Evolutionary conservation across 164 flowering plant genomes (phyloP), one percentile per base, ranked within the genome.

Genomic region (Tinospora cordifolia): DNA sequence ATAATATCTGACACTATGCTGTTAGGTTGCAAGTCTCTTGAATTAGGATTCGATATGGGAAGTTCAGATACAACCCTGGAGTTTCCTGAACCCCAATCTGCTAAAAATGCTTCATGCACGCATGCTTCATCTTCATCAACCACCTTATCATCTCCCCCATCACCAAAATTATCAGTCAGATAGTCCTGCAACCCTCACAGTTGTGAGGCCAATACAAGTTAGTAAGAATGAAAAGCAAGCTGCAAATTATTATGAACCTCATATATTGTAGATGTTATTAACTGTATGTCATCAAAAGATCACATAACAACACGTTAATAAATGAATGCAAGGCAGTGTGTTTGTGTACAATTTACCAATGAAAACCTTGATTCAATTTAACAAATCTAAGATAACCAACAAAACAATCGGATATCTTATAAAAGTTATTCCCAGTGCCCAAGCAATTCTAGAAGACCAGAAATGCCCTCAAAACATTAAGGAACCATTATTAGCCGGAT

Each of bases 31-130:
- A 69, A 74, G 41, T 68, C 41, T 59, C 73, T 72, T 27, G 65
- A 72, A 70, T 68, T 34, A 58, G 54, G 24, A 59, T 69, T 62
- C 17, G 79, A 69, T 65, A 24, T 17, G 59, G 80, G 69, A 66
- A 34, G 51, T 68, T 68, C 80, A 74, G 81, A 68, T 47, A 47
- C 30, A 24, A 26, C 58, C 69, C 47, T 57, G 44, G 82, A 71
- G 36, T 47, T 62, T 49, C 59, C 76, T 14, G 93, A 92, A 65
- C 82, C 87, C 91, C 92, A 90, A 81, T 92, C 97, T 44, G 91
- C 88, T 68, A 88, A 82, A 76, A 93, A 91, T 24, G 87, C 97
- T 75, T 91, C 90, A 75, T 93, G 97, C 63, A 91, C 90, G 76
- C 82, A 91, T 44, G 93, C 84, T 83, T 81, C 91, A 69, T 83